Conservation (phyloP, 2,329 filamentous ascomycete genomes). For the Pseudocercospora crystallina region DNA sequence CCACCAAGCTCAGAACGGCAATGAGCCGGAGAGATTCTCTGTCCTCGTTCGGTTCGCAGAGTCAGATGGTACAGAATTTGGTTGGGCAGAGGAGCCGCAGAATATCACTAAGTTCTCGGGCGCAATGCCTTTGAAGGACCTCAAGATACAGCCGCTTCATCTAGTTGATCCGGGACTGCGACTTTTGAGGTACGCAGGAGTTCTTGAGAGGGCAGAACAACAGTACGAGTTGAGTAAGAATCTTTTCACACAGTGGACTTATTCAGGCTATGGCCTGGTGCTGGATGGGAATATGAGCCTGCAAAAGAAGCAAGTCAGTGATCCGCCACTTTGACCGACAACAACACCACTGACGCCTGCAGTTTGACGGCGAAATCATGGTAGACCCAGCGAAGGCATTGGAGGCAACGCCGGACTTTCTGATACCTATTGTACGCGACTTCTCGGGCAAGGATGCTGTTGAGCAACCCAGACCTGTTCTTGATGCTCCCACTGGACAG, state of each 20-base stretch:
- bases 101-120: constrained; percentile 2
- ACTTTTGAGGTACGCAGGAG: too few relatives aligned
- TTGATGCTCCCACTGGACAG: too few relatives aligned
- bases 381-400: constrained; percentile 4
- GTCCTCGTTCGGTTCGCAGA: constrained; percentile 3
- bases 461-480: too few relatives aligned
- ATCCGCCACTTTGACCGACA: too few relatives aligned
- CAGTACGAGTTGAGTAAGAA: too few relatives aligned
- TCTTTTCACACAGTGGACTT: too few relatives aligned
- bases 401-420: neutral
- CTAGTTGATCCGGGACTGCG: too few relatives aligned
- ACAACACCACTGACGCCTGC: too few relatives aligned
- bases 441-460: too few relatives aligned
- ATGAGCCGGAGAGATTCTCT: neutral
- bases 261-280: neutral
- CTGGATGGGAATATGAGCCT: neutral
- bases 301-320: neutral
- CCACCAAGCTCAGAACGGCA: neutral
- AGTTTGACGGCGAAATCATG: constrained; percentile 9
- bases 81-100: neutral
- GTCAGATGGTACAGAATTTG: constrained; percentile 1
- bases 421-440: neutral
- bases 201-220: too few relatives aligned
- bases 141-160: constrained; percentile 1
- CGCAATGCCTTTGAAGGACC: neutral